Percentiles rank a stretch among this genome's conserved stretches.
Conservation (phyloP, 768 basidiomycete genomes). For the Tulasnella calospora region DNA sequence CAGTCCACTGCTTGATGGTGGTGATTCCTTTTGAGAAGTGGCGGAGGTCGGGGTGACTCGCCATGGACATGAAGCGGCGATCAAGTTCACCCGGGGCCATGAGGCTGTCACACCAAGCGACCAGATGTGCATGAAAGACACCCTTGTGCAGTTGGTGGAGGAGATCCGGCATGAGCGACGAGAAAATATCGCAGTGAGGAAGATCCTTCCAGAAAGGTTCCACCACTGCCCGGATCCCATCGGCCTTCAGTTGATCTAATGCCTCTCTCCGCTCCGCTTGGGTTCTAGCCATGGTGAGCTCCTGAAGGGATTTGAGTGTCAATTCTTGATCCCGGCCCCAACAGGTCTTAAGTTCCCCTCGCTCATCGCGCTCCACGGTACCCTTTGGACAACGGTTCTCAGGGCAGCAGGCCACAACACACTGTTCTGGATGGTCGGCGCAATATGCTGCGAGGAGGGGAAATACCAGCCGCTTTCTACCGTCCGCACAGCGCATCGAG, state of each 20-base stretch:
- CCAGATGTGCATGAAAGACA: constrained; percentile 17
- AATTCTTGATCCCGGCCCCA: background rate
- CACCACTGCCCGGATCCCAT: background rate
- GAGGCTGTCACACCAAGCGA: constrained; percentile 12
- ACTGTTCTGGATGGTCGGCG: constrained; percentile 34
- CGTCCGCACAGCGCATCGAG: constrained; percentile 4
- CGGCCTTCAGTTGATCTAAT: background rate
- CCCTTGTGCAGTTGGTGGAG: constrained; percentile 28
- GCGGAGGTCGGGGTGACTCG: background rate
- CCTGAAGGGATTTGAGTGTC: background rate
- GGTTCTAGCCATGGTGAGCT: background rate
- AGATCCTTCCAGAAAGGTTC: constrained; percentile 23
- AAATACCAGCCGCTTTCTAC: constrained; percentile 20
- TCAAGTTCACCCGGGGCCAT: constrained; percentile 10
- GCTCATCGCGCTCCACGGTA: constrained; percentile 2
- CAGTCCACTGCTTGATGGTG: constrained; percentile 25
- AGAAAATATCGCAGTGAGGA: constrained; percentile 17
- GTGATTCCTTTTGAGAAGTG: constrained; percentile 21
- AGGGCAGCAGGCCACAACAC: constrained; percentile 30
- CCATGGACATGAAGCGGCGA: constrained; percentile 7
- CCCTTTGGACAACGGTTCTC: constrained; percentile 29
- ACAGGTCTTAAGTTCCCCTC: constrained; percentile 26
- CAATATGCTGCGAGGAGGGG: constrained; percentile 33
- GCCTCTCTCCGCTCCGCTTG: background rate
- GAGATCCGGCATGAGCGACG: background rate